Evolutionary conservation across 768 basidiomycete species (phyloP).

Genomic region (Tricholoma sp.): DNA sequence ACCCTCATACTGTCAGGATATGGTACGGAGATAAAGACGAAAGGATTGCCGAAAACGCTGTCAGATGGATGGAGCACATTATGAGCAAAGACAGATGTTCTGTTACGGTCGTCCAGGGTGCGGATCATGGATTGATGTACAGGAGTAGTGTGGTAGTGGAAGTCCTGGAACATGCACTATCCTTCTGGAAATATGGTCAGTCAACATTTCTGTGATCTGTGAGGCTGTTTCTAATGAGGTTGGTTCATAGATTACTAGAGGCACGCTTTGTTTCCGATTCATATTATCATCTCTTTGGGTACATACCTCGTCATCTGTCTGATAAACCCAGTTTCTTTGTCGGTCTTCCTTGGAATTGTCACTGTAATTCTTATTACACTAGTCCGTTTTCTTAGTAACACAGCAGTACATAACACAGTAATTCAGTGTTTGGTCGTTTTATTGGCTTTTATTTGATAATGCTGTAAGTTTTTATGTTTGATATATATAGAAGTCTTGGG

Average conservation of each 20-base stretch:
- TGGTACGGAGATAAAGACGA: constrained; percentile 96
- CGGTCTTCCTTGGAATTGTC: constrained; percentile 2
- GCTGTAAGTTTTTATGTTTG: background rate
- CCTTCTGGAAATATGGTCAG: constrained; percentile 43
- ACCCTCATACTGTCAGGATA: constrained; percentile 71
- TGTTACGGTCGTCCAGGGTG: constrained; percentile 80
- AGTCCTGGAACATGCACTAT: constrained; percentile 65
- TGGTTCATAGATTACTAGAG: background rate
- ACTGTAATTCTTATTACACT: constrained; percentile 17
- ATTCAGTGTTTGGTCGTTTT: constrained; percentile 6
- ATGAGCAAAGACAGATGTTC: constrained; percentile 73
- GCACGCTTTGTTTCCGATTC: background rate
- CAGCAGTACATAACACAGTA: constrained; percentile 7
- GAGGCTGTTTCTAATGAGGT: background rate
- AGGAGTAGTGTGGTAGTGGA: constrained; percentile 83
- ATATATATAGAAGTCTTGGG: background rate
- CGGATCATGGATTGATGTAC: constrained; percentile 93
- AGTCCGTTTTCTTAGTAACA: constrained; percentile 6
- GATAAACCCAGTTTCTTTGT: constrained; percentile 6
- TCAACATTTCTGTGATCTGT: constrained; percentile 1
- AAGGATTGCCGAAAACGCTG: constrained; percentile 85
- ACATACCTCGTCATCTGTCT: background rate
- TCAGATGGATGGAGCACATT: constrained; percentile 87
- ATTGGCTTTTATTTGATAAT: background rate
- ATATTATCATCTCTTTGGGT: background rate